Base-by-base conservation (phyloP, 805 yeast species). In the Metschnikowia bowlesiae region DNA sequence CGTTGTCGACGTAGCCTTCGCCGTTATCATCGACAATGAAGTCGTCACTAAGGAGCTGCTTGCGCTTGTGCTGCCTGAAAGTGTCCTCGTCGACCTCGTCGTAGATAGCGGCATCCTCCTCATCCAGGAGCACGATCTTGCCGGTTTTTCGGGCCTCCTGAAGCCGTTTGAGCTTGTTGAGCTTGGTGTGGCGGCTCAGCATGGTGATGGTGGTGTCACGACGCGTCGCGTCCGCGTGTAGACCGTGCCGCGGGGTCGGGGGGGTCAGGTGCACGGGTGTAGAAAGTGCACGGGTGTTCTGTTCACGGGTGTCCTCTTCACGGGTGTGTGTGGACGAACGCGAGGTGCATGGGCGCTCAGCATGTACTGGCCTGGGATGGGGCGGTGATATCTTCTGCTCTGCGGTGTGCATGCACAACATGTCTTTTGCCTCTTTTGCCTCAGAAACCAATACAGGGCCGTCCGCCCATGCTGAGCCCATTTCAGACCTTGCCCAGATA, bases 1-100 rank as follows among this genome's bases (percentile, higher is more conserved):
- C 99, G 39, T 87, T 87, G 60, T 94, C 98, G 1, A 89, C 91
- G 62, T 92, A 92, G 0, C 97, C 98, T 56, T 85, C 86, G 31
- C 97, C 97, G 57, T 87, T 83, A 65, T 92, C 98, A 64, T 90
- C 97, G 2, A 89, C 96, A 35, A 92, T 94, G 64, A 92, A 92
- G 65, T 92, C 97, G 62, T 92, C 97, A 53, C 87, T 84, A 66
- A 89, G 75, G 44, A 94, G 74, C 51, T 90, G 88, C 51, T 86
- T 82, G 59, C 95, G 81, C 64, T 87, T 88, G 63, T 82, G 87
- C 58, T 79, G 79, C 57, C 92, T 75, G 67, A 82, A 92, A 35
- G 84, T 82, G 31, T 78, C 83, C 60, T 90, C 96, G 62, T 87
- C 96, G 5, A 90, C 85, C 62, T 89, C 91, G 60, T 92, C 97